Percentiles rank a stretch among this genome's conserved stretches.
phyloP scores from a whole-genome alignment of 2,329 filamentous ascomycete species.

The Aureobasidium sp. region DNA sequence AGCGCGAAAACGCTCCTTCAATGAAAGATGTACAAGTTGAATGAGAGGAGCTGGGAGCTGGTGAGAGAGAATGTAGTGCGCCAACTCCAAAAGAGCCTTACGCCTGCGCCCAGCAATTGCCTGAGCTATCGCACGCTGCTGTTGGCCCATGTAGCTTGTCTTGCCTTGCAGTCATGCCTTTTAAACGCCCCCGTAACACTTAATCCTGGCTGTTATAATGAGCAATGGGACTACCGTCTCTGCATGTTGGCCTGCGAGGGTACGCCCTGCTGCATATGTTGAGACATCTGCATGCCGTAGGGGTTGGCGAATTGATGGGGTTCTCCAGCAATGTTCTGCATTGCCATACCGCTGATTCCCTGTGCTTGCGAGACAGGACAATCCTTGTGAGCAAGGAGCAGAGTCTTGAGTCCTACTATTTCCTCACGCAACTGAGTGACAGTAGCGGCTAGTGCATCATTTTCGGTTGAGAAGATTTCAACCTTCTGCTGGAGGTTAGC shows the following conservation, averaged over 20 bases:
- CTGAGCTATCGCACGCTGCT: neutral
- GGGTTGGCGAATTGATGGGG: constrained; percentile 39
- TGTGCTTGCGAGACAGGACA: constrained; percentile 89
- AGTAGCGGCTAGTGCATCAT: constrained; percentile 76
- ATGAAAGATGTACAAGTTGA: constrained; percentile 11
- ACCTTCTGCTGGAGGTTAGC: constrained; percentile 91
- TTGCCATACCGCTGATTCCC: constrained; percentile 51
- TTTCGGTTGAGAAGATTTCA: constrained; percentile 85
- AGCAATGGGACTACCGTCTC: constrained; percentile 23
- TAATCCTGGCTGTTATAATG: neutral
- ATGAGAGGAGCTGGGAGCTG: neutral
- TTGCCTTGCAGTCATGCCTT: constrained; percentile 8
- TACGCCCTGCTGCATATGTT: constrained; percentile 26
- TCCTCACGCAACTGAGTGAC: constrained; percentile 84
- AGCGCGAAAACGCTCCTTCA: neutral
- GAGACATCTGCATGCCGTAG: constrained; percentile 41
- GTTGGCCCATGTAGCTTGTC: neutral
- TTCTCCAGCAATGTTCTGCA: constrained; percentile 43
- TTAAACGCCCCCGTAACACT: constrained; percentile 11
- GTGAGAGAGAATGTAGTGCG: neutral
- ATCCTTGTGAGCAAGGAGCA: constrained; percentile 90
- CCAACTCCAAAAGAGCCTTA: neutral
- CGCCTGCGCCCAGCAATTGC: neutral
- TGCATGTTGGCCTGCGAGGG: constrained; percentile 28
- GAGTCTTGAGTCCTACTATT: constrained; percentile 87